Conservation (phyloP, 148 eudicot genomes). For the Chenopodium berlandieri region DNA sequence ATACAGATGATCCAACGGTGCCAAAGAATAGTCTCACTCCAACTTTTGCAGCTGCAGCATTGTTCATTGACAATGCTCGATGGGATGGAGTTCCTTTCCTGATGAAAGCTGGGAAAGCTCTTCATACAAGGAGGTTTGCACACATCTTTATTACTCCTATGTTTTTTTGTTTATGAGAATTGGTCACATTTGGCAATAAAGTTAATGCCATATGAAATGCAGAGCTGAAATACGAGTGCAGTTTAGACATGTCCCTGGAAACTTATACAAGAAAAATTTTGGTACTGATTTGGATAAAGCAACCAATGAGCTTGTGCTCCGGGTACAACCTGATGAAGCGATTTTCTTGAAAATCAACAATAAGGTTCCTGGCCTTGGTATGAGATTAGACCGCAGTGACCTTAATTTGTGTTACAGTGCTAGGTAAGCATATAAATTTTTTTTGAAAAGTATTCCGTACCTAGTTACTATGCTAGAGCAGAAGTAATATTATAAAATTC, state of each 20-base stretch:
- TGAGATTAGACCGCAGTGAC: constrained; percentile 76
- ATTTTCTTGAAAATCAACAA: constrained; percentile 75
- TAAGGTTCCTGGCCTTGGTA: constrained; percentile 90
- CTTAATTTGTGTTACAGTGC: constrained; percentile 74
- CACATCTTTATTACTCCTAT: neutral
- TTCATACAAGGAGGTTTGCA: constrained; percentile 51
- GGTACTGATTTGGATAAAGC: constrained; percentile 62
- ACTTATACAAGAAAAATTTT: constrained; percentile 54
- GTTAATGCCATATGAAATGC: constrained; percentile 27
- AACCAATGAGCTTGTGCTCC: constrained; percentile 84
- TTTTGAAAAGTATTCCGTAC: neutral
- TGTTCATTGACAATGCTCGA: constrained; percentile 79
- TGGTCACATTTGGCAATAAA: neutral
- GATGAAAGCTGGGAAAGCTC: constrained; percentile 90
- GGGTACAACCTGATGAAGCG: constrained; percentile 88
- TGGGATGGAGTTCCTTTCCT: constrained; percentile 99
- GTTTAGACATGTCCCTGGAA: constrained; percentile 90
- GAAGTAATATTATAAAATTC: too few relatives aligned
- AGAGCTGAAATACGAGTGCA: constrained; percentile 89
- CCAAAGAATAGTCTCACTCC: constrained; percentile 65
- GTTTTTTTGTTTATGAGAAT: neutral
- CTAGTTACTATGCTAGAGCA: neutral
- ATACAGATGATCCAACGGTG: constrained; percentile 76
- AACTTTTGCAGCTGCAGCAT: constrained; percentile 84
- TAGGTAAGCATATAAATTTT: constrained; percentile 32